phyloP scores from a whole-genome alignment of 139 green algal genomes.

The Chlamydomonas sp. region DNA sequence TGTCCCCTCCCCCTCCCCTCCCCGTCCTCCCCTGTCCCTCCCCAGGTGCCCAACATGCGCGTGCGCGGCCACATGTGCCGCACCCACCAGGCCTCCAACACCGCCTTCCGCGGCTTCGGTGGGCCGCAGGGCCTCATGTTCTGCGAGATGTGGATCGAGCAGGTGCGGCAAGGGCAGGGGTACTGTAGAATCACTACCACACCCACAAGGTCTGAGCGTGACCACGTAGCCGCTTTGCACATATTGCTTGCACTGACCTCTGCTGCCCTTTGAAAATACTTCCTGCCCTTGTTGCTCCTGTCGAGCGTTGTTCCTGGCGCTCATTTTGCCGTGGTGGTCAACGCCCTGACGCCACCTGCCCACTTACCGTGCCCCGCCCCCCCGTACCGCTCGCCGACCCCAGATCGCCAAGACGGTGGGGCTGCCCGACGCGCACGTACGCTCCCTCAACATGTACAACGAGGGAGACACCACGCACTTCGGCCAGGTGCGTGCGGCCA shows the following conservation, averaged over 20 bases:
- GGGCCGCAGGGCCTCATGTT: slow-evolving; percentile 89
- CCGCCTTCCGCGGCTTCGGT: slow-evolving; percentile 95
- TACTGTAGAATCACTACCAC: background rate
- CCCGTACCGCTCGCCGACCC: background rate
- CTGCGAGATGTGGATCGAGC: slow-evolving; percentile 88
- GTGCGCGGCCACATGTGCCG: slow-evolving; percentile 78
- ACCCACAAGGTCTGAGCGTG: background rate
- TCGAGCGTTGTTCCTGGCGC: too few relatives aligned
- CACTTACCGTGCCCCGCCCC: too few relatives aligned
- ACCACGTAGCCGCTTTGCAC: background rate
- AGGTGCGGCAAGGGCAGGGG: slow-evolving; percentile 44
- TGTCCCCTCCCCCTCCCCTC: background rate
- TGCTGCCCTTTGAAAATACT: too few relatives aligned
- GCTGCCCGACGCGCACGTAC: slow-evolving; percentile 34
- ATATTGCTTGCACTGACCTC: background rate
- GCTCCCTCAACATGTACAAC: slow-evolving; percentile 74
- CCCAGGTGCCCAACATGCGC: slow-evolving; percentile 71
- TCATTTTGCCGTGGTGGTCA: too few relatives aligned
- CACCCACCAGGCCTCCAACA: slow-evolving; percentile 94
- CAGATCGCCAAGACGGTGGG: slow-evolving; percentile 45
- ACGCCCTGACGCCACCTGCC: too few relatives aligned
- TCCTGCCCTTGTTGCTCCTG: too few relatives aligned
- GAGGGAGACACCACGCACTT: slow-evolving; percentile 88
- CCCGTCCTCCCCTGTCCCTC: slow-evolving; percentile 10
- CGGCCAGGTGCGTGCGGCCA: slow-evolving; percentile 58